These are phyloP conservation scores for Talaromyces ruber DNA, from an alignment of 495 filamentous ascomycete species.

Conservation along the genomic window DNA sequence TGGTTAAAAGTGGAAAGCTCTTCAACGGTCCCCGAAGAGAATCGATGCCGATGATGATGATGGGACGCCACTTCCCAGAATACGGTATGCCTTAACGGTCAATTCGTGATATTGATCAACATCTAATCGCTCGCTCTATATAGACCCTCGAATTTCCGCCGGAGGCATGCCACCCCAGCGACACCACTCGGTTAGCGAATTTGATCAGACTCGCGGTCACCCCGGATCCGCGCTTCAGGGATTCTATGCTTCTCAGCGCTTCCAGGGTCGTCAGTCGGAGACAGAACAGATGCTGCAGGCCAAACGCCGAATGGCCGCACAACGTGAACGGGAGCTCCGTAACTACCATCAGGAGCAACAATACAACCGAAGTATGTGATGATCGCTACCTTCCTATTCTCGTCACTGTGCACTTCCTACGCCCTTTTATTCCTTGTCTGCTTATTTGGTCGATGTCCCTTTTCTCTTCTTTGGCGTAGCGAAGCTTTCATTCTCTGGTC, in stretches of 20 bases:
- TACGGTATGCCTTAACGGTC: conserved; percentile 36
- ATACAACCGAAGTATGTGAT: conserved; percentile 92
- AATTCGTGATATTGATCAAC: not conserved
- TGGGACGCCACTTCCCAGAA: conserved; percentile 50
- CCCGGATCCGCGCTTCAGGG: conserved; percentile 78
- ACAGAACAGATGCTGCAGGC: conserved; percentile 98
- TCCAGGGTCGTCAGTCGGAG: conserved; percentile 86
- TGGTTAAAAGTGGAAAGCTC: conserved; percentile 91
- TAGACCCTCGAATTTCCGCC: conserved; percentile 43
- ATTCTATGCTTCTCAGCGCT: conserved; percentile 90
- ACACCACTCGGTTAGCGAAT: conserved; percentile 83
- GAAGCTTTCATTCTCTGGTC: conserved; percentile 5
- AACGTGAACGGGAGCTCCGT: conserved; percentile 96
- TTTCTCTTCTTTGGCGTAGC: conserved; percentile 30
- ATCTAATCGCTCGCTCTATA: conserved; percentile 4
- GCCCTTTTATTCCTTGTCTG: conserved; percentile 25
- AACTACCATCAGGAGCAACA: conserved; percentile 99
- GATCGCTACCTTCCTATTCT: conserved; percentile 30
- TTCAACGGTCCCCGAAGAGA: conserved; percentile 78
- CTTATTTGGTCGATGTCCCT: conserved; percentile 26
- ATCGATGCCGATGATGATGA: conserved; percentile 65
- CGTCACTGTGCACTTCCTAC: conserved; percentile 17
- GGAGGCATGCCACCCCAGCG: conserved; percentile 38
- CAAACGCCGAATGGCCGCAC: conserved; percentile 96
- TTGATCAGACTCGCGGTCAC: conserved; percentile 64